Conservation (phyloP, 441 rosid species). For the Pelargonium citronellum region DNA sequence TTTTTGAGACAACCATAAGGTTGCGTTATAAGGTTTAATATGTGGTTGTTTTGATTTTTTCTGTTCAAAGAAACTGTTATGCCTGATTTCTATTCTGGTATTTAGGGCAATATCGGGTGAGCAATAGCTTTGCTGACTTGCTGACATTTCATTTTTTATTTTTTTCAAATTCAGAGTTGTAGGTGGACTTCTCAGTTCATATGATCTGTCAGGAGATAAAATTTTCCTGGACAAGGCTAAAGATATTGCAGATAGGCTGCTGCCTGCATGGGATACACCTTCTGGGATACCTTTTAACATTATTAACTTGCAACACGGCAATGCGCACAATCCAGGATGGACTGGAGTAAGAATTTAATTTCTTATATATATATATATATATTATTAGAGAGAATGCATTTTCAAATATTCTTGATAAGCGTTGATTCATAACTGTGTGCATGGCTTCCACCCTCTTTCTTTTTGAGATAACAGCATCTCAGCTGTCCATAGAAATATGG, state of each 20-base stretch:
- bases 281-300: constrained; percentile 84
- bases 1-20: constrained; percentile 99
- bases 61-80: constrained; percentile 9
- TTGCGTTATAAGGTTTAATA: constrained; percentile 70
- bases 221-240: constrained; percentile 85
- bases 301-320: constrained; percentile 77
- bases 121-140: constrained; percentile 4
- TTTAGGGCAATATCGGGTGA: background rate
- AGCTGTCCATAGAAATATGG: constrained; percentile 4
- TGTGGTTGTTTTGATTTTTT: constrained; percentile 27
- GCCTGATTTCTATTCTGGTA: constrained; percentile 5
- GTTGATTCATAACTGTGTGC: background rate
- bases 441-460: background rate
- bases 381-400: background rate
- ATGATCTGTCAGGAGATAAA: constrained; percentile 87
- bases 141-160: constrained; percentile 18
- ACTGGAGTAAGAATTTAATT: constrained; percentile 64
- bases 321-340: constrained; percentile 84
- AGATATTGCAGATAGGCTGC: constrained; percentile 90
- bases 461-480: background rate
- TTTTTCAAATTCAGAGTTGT: constrained; percentile 63
- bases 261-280: constrained; percentile 87
- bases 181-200: constrained; percentile 95
- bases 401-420: background rate
- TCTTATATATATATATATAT: background rate